phyloP scores from a whole-genome alignment of 805 yeast species.

The Metschnikowia colocasiae region DNA sequence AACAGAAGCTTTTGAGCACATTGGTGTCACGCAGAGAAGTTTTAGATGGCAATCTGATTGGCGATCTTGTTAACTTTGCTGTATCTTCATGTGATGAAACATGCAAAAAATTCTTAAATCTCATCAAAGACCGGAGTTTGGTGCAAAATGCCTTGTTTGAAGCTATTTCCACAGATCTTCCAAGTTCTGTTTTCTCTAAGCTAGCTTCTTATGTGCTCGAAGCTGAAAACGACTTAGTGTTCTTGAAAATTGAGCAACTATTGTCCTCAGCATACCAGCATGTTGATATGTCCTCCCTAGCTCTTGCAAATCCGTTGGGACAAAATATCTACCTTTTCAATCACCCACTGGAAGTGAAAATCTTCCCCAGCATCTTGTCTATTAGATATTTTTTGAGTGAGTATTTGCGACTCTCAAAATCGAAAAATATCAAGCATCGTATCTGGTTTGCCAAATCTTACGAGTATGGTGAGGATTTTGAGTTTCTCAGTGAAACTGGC shows the following conservation, averaged over 20 bases:
- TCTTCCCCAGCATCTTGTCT: constrained; percentile 10
- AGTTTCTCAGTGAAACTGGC: constrained; percentile 2
- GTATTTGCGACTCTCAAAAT: neutral
- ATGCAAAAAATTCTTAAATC: constrained; percentile 13
- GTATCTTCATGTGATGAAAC: neutral
- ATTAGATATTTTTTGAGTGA: constrained; percentile 17
- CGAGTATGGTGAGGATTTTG: constrained; percentile 2
- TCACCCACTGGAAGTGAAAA: neutral
- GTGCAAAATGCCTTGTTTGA: constrained; percentile 9
- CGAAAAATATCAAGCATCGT: neutral
- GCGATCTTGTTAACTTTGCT: neutral
- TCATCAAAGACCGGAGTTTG: constrained; percentile 6
- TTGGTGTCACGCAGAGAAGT: constrained; percentile 6
- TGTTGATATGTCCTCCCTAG: constrained; percentile 24
- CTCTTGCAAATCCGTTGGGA: constrained; percentile 48
- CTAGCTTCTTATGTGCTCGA: constrained; percentile 9
- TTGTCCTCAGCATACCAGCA: constrained; percentile 12
- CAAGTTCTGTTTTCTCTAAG: constrained; percentile 14
- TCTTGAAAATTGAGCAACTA: constrained; percentile 24
- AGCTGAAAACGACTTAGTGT: constrained; percentile 14
- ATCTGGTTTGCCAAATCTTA: neutral
- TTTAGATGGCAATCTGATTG: neutral
- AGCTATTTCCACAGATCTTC: neutral
- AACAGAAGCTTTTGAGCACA: constrained; percentile 16
- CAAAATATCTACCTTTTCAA: constrained; percentile 34